Conservation (phyloP, 2,329 filamentous ascomycete genomes). For the Colletotrichum brevisporum region DNA sequence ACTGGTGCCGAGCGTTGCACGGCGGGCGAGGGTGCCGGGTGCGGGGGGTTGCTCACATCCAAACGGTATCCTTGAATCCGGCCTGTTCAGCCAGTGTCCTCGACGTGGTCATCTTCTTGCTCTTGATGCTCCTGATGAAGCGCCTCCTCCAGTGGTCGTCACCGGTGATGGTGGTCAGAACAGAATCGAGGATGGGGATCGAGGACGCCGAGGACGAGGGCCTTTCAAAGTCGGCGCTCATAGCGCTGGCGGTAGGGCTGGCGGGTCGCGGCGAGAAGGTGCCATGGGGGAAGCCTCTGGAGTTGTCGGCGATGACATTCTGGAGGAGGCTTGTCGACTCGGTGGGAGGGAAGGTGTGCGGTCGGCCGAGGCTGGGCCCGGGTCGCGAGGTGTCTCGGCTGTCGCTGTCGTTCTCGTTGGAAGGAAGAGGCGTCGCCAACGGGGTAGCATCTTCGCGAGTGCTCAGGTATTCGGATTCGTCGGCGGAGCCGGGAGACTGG, state of each 20-base stretch:
- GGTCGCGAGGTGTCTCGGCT: slow-evolving; percentile 42
- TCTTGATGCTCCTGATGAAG: slow-evolving; percentile 67
- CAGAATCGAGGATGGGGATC: slow-evolving; percentile 55
- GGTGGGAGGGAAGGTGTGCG: slow-evolving; percentile 44
- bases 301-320: slow-evolving; percentile 50
- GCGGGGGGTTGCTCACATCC: slow-evolving; percentile 72
- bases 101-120: slow-evolving; percentile 80
- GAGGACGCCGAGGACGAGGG: slow-evolving; percentile 50
- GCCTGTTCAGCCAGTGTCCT: slow-evolving; percentile 79
- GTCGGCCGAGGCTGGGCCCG: slow-evolving; percentile 43
- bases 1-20: neutral
- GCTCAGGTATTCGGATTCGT: slow-evolving; percentile 42
- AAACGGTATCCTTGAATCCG: slow-evolving; percentile 79
- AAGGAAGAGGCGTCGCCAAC: slow-evolving; percentile 34
- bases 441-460: slow-evolving; percentile 40
- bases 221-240: slow-evolving; percentile 50
- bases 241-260: slow-evolving; percentile 58
- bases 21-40: neutral
- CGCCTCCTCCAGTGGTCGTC: slow-evolving; percentile 62
- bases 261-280: slow-evolving; percentile 80
- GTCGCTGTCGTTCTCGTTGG: slow-evolving; percentile 19
- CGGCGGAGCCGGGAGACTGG: slow-evolving; percentile 35
- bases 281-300: slow-evolving; percentile 76
- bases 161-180: slow-evolving; percentile 55
- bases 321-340: slow-evolving; percentile 68